phyloP scores from a whole-genome alignment of 169 alveolate genomes.

The Neospora caninum region DNA sequence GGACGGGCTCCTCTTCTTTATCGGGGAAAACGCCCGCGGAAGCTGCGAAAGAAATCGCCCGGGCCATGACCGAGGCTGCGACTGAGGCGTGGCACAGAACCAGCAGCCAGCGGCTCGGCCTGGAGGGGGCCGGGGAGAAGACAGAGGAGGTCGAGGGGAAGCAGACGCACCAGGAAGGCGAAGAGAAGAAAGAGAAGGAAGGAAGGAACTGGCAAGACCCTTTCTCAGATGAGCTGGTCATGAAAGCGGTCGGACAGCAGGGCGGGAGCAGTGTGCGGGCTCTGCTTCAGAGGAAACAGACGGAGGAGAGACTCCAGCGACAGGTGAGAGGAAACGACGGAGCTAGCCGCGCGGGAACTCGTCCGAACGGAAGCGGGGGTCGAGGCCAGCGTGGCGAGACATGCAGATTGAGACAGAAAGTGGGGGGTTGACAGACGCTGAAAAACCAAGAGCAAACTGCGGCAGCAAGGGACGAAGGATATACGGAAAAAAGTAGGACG shows the following conservation, averaged over 20 bases:
- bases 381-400: no score
- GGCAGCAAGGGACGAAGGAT: no score
- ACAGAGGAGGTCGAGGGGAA: neutral
- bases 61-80: conserved; percentile 26
- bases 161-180: neutral
- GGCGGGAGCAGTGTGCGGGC: conserved; percentile 17
- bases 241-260: conserved; percentile 37
- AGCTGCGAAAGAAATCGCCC: neutral
- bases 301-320: conserved; percentile 24
- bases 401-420: no score
- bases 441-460: no score
- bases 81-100: conserved; percentile 12
- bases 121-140: neutral
- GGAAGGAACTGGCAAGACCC: neutral
- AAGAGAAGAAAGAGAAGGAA: neutral
- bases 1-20: no score
- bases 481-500: no score
- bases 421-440: no score
- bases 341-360: no score
- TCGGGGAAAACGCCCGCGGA: neutral
- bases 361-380: no score
- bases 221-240: conserved; percentile 27
- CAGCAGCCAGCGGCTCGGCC: neutral
- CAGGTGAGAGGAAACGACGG: conserved; percentile 3
- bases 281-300: neutral